Evolutionary conservation across 805 yeast species (phyloP), one percentile per base, ranked within the genome.

Genomic region (Komagataella kurtzmanii): DNA sequence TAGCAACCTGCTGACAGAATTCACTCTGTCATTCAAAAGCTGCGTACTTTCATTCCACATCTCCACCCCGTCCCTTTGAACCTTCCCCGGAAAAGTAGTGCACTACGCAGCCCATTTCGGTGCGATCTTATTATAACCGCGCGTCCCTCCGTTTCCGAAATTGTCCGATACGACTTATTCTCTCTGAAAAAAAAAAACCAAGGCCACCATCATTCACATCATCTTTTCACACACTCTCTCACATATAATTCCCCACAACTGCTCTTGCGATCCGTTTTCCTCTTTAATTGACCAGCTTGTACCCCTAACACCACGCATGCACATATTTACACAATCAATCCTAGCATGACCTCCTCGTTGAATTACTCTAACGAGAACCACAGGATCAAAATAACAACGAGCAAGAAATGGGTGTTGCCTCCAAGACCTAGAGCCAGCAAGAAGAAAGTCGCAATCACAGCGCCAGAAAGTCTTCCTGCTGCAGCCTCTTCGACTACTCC

Each of bases 351-450:
- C n/a, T 30, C 40, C 40, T 30, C 40, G 40, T 30, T 30, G 40
- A 30, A 30, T 6, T 10, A 7, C 40, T 30, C 40, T 30, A 30
- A 30, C 40, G 40, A 30, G 40, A 44, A 44, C 46, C 45, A 48
- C n/a, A 18, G 44, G 14, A 61, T 63, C 45, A 62, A 60, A 49
- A 72, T 74, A 51, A 79, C 74, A 58, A 82, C 91, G 1, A 83
- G 89, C 50, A 83, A 83, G 60, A 81, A 80, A 60, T 88, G 93
- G 90, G 89, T 84, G 6, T 68, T 85, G 30, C 95, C 95, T 2
- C 95, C 95, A 8, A 72, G 93, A 56, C 93, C 95, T 23, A 83
- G 85, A 57, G 85, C 86, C 0, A 86, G 85, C 18, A 67, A 82
- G 50, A 79, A 78, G 57, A 44, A 44, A 10, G 55, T 46, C 18